Conservation (phyloP, 257 asterid species). For the Solanum paucissectum region DNA sequence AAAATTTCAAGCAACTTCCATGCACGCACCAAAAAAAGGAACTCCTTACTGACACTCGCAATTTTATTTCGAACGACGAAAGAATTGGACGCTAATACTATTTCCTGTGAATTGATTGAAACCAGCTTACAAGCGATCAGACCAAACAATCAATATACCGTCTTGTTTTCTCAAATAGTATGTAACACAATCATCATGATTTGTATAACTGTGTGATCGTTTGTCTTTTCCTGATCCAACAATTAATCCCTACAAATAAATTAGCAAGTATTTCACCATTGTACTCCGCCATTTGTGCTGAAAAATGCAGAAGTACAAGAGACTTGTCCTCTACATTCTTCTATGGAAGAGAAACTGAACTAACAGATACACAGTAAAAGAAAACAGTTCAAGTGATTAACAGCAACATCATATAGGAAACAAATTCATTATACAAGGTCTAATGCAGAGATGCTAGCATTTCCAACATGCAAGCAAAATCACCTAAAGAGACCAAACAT, state of each 20-base stretch:
- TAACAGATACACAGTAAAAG: neutral
- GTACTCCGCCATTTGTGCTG: neutral
- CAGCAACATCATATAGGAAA: neutral
- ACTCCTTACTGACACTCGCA: neutral
- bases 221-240: neutral
- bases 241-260: neutral
- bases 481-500: neutral
- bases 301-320: neutral
- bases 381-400: neutral
- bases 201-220: neutral
- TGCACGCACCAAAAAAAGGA: neutral
- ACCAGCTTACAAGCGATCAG: neutral
- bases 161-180: neutral
- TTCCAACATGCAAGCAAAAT: neutral
- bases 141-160: neutral
- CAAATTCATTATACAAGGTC: neutral
- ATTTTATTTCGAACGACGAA: neutral
- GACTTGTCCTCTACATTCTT: neutral
- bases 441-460: neutral
- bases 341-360: neutral
- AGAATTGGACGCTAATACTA: neutral
- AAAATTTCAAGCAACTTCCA: neutral
- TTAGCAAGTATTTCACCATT: neutral
- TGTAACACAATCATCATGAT: neutral
- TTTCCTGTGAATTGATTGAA: neutral